phyloP scores from a whole-genome alignment of 2,329 filamentous ascomycete species.

The Alternaria brassicae region DNA sequence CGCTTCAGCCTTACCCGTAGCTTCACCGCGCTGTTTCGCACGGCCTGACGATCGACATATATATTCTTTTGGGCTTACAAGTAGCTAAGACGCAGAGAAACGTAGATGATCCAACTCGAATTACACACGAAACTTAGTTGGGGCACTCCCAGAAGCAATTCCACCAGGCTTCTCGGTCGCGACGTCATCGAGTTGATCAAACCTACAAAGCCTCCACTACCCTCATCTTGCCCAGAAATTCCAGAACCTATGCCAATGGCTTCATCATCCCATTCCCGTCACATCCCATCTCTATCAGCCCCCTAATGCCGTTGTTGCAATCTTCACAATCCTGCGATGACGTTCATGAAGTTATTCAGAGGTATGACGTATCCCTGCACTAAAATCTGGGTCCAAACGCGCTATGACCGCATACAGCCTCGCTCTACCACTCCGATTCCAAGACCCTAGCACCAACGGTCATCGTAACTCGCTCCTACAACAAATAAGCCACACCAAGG shows the following conservation, averaged over 20 bases:
- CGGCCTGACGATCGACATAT: neutral
- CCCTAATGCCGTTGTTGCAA: neutral
- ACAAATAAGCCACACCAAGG: slow-evolving; percentile 20
- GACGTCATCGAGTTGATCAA: neutral
- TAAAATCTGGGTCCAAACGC: slow-evolving; percentile 12
- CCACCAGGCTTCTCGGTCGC: neutral
- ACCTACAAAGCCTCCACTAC: neutral
- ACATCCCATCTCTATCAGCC: neutral
- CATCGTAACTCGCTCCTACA: slow-evolving; percentile 20
- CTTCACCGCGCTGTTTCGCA: neutral
- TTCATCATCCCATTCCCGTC: neutral
- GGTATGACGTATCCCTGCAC: slow-evolving; percentile 28
- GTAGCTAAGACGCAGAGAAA: neutral
- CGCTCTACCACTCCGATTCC: slow-evolving; percentile 4
- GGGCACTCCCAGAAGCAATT: neutral
- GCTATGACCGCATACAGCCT: slow-evolving; percentile 22
- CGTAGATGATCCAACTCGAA: neutral
- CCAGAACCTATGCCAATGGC: neutral
- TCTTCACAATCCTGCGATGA: slow-evolving; percentile 17
- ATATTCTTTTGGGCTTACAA: neutral
- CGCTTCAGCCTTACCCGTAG: slow-evolving; percentile 17
- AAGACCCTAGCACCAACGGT: slow-evolving; percentile 16
- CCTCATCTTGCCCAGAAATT: neutral
- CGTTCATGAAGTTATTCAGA: slow-evolving; percentile 20
- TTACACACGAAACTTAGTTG: neutral